These are phyloP conservation scores for Sporisorium graminicola DNA, from an alignment of 1,284 basidiomycete genomes.

Conservation along the genomic window DNA sequence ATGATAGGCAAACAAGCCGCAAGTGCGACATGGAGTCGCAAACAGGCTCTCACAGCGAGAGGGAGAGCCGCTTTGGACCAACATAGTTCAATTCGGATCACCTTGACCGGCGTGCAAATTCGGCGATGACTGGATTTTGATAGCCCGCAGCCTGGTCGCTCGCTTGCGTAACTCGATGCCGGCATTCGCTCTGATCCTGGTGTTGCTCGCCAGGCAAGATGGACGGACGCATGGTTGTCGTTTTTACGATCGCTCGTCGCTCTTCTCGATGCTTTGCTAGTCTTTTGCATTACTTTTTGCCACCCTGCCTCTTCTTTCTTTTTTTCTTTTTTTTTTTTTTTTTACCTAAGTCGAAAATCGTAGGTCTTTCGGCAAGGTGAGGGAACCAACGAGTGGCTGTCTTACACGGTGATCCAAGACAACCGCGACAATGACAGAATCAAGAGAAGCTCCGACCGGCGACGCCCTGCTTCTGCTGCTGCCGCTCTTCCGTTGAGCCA, in stretches of 20 bases:
- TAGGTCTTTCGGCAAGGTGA: not conserved
- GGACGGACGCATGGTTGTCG: not conserved
- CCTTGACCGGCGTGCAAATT: not conserved
- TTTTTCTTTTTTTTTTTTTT: not conserved
- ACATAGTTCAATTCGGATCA: not conserved
- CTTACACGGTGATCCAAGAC: not conserved
- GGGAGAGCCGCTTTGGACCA: too few species aligned
- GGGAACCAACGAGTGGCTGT: not conserved
- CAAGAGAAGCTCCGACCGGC: not conserved
- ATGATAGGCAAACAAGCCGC: too few species aligned
- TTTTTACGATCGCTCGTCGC: not conserved
- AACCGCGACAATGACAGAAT: not conserved
- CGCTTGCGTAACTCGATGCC: conserved; percentile 20
- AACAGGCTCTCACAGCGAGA: too few species aligned
- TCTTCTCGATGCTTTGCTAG: not conserved
- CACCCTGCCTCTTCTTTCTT: not conserved
- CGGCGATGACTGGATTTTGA: not conserved
- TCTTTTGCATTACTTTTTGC: not conserved
- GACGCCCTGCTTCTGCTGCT: not conserved
- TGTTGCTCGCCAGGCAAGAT: not conserved
- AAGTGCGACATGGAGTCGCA: too few species aligned
- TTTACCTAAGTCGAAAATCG: not conserved
- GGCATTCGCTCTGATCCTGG: conserved; percentile 19
- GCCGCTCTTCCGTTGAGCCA: not conserved
- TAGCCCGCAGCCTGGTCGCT: not conserved